These are phyloP conservation scores for Betula pendula DNA, from an alignment of 306 rosid genomes.

Conservation along the genomic window DNA sequence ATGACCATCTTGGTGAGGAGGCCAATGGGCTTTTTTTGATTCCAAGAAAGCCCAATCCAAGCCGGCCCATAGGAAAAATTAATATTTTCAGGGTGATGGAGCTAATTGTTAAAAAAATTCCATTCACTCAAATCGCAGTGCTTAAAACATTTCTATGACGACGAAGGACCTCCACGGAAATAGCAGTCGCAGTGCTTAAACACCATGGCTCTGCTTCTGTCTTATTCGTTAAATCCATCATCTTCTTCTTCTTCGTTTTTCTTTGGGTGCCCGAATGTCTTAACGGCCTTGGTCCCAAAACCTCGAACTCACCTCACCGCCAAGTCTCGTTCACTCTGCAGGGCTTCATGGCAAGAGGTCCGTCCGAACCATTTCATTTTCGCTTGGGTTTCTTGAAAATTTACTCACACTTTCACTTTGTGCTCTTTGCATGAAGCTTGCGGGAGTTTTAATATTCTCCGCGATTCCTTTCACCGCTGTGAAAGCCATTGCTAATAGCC, in stretches of 20 bases:
- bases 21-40: too few relatives aligned
- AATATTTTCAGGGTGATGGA: too few relatives aligned
- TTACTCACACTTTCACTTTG: too few relatives aligned
- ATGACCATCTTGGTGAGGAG: too few relatives aligned
- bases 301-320: slow-evolving; percentile 13
- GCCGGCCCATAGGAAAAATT: too few relatives aligned
- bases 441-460: slow-evolving; percentile 81
- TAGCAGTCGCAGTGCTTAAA: not conserved
- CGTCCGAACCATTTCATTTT: slow-evolving; percentile 3
- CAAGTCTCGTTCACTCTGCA: slow-evolving; percentile 34
- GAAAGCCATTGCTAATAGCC: slow-evolving; percentile 84
- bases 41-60: too few relatives aligned
- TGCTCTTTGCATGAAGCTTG: slow-evolving; percentile 48
- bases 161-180: not conserved
- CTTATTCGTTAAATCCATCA: slow-evolving; percentile 6
- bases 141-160: too few relatives aligned
- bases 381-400: not conserved
- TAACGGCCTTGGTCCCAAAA: slow-evolving; percentile 17
- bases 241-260: slow-evolving; percentile 28
- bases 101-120: too few relatives aligned
- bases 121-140: too few relatives aligned
- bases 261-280: not conserved
- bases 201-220: slow-evolving; percentile 36
- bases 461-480: slow-evolving; percentile 92
- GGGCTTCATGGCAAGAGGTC: slow-evolving; percentile 96